A percentile compares a stretch with the other conserved stretches of the same genome.
phyloP scores from a whole-genome alignment of 2,329 filamentous ascomycete genomes.

The Blastomyces parvus region DNA sequence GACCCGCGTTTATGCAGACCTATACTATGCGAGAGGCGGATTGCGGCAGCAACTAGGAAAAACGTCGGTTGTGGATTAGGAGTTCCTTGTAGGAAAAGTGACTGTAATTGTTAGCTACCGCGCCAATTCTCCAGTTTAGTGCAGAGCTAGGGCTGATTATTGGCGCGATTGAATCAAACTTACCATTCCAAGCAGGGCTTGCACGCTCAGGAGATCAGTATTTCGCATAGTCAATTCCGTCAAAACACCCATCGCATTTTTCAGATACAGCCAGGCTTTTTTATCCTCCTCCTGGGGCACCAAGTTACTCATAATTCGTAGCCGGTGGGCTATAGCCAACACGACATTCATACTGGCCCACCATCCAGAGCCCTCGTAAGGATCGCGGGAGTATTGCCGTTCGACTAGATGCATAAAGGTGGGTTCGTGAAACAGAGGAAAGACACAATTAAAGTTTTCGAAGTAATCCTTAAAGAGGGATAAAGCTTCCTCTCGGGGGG shows the following conservation, averaged over 20 bases:
- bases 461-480: slow-evolving; percentile 90
- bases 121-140: background rate
- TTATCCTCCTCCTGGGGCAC: slow-evolving; percentile 85
- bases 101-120: slow-evolving; percentile 30
- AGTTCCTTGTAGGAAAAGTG: slow-evolving; percentile 88
- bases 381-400: slow-evolving; percentile 82
- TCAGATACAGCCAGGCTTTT: slow-evolving; percentile 89
- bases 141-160: background rate
- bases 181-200: slow-evolving; percentile 83
- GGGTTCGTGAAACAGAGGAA: slow-evolving; percentile 91
- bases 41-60: slow-evolving; percentile 80
- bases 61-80: slow-evolving; percentile 94
- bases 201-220: slow-evolving; percentile 87
- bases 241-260: slow-evolving; percentile 91
- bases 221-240: slow-evolving; percentile 92
- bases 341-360: slow-evolving; percentile 95
- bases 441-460: slow-evolving; percentile 98
- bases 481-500: slow-evolving; percentile 75
- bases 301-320: slow-evolving; percentile 91
- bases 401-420: slow-evolving; percentile 98
- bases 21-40: slow-evolving; percentile 84
- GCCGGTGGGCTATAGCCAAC: slow-evolving; percentile 81
- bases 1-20: slow-evolving; percentile 89
- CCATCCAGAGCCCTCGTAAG: slow-evolving; percentile 93
- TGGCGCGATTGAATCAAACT: slow-evolving; percentile 16